Conservation (phyloP, 208 protist genomes). For the Naegleria fowleri region DNA sequence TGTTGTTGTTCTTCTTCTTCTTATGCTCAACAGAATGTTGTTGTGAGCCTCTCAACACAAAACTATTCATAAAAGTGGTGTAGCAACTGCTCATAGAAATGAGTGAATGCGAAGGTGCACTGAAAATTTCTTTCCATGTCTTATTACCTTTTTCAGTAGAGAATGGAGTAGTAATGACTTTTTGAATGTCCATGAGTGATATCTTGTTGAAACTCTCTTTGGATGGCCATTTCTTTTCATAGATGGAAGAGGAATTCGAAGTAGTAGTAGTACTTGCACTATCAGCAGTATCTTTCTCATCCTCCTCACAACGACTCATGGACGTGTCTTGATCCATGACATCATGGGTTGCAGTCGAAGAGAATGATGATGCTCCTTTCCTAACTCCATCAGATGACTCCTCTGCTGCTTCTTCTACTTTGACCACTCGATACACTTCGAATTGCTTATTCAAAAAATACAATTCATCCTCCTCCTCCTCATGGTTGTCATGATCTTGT, state of each 20-base stretch:
- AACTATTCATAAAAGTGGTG: background rate
- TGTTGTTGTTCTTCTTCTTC: background rate
- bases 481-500: no score
- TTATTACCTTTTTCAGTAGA: background rate
- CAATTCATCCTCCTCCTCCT: background rate
- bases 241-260: background rate
- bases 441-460: slow-evolving; percentile 8
- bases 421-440: background rate
- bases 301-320: no score
- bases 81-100: background rate
- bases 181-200: background rate
- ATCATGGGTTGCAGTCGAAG: no score
- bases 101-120: background rate
- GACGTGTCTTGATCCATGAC: no score
- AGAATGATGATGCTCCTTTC: no score
- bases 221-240: background rate
- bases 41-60: background rate
- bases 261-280: background rate
- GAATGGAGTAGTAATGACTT: background rate
- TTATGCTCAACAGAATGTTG: background rate
- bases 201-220: background rate
- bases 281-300: no score
- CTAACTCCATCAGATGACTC: no score
- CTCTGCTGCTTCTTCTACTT: no score
- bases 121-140: background rate